These are phyloP conservation scores for Syncephalastrum monosporum DNA, from an alignment of 371 early-diverging fungal genomes.

Conservation along the genomic window DNA sequence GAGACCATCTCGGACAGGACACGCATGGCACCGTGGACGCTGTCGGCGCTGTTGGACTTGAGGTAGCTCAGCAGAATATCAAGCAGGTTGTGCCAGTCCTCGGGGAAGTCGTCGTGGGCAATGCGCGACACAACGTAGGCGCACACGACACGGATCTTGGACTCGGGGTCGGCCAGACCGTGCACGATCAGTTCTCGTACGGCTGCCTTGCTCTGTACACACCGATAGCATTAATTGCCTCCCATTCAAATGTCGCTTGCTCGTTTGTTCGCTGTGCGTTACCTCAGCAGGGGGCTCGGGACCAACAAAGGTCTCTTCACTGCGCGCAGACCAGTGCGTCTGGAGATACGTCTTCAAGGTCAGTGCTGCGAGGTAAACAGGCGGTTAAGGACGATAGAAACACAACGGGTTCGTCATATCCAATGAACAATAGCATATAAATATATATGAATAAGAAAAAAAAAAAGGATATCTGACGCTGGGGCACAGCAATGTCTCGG, in stretches of 20 bases:
- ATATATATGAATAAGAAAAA: background rate
- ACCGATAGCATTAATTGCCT: too few species aligned
- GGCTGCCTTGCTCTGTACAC: constrained; percentile 41
- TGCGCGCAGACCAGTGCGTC: constrained; percentile 74
- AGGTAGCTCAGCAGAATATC: constrained; percentile 72
- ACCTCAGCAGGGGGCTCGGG: constrained; percentile 61
- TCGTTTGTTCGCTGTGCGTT: background rate
- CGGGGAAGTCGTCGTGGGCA: constrained; percentile 92
- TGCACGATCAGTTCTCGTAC: constrained; percentile 54
- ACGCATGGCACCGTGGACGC: constrained; percentile 86
- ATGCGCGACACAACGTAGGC: constrained; percentile 88
- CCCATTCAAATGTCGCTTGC: background rate
- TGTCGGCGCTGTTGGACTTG: constrained; percentile 63
- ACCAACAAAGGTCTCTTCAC: constrained; percentile 57
- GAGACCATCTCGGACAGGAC: constrained; percentile 85
- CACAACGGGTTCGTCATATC: background rate
- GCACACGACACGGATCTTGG: constrained; percentile 63
- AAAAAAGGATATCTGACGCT: constrained; percentile 75
- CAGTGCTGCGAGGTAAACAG: constrained; percentile 68
- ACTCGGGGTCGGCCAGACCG: constrained; percentile 56
- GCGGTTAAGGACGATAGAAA: constrained; percentile 25
- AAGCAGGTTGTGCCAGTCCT: constrained; percentile 91
- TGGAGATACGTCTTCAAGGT: constrained; percentile 76
- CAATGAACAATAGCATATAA: background rate
- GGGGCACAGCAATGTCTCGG: constrained; percentile 60